phyloP scores from a whole-genome alignment of 1,284 basidiomycete species.

The Ustilago vetiveriae region DNA sequence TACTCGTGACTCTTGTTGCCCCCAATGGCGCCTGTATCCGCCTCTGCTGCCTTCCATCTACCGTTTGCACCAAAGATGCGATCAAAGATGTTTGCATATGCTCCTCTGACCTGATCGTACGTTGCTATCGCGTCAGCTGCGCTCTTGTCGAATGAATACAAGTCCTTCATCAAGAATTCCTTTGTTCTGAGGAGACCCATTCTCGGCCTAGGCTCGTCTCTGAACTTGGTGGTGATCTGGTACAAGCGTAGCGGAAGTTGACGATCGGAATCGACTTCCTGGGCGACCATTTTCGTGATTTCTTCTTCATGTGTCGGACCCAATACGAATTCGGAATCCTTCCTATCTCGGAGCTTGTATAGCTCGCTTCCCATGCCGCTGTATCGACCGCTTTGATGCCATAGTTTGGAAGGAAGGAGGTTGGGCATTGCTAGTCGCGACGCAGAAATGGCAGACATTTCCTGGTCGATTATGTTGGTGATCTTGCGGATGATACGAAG shows the following conservation, averaged over 20 bases:
- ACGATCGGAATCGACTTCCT: conserved; percentile 57
- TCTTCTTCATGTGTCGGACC: conserved; percentile 68
- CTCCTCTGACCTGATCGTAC: conserved; percentile 62
- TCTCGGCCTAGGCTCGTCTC: conserved; percentile 67
- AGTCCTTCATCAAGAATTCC: conserved; percentile 68
- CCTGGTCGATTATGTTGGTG: conserved; percentile 60
- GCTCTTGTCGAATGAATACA: conserved; percentile 66
- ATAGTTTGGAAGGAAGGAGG: conserved; percentile 60
- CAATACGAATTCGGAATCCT: conserved; percentile 61
- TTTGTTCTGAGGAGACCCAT: conserved; percentile 66
- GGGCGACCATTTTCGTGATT: conserved; percentile 63
- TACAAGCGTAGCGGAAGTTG: conserved; percentile 65
- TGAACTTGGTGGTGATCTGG: conserved; percentile 66
- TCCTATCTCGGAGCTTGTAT: conserved; percentile 64
- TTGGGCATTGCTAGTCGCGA: conserved; percentile 65
- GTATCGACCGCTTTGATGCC: conserved; percentile 63
- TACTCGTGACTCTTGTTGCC: conserved; percentile 67
- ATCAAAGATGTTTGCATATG: conserved; percentile 64
- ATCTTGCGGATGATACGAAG: conserved; percentile 65
- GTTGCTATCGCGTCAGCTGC: conserved; percentile 27
- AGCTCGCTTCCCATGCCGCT: conserved; percentile 65
- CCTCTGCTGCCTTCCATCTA: conserved; percentile 60
- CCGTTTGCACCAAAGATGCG: conserved; percentile 30
- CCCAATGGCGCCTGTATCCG: conserved; percentile 68
- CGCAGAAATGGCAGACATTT: conserved; percentile 62